Evolutionary conservation across 2,329 filamentous ascomycete genomes (phyloP), one percentile per base, ranked within the genome.

Genomic region (Fusarium papillatum): DNA sequence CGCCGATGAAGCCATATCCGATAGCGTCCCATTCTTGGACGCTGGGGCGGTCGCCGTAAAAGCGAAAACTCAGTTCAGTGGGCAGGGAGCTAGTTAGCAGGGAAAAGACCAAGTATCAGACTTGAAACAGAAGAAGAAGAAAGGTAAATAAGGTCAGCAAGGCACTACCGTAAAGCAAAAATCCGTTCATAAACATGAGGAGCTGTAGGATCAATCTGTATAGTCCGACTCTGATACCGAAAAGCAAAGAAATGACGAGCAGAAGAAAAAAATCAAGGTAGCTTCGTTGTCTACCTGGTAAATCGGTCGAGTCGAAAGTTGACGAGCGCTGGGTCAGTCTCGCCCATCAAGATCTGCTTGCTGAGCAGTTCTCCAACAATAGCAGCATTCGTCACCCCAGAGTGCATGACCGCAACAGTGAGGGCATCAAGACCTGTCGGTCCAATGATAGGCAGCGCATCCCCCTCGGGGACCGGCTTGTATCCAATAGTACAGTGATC

Each of bases 341-440:
- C 57, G 6, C 57, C 57, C 17, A 16, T 61, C 36, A 63, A 39
- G 14, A 61, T 26, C 17, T 74, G 68, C 6, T 63, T 63, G 16
- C 70, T 76, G 7, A 76, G 61, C 6, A 76, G 26, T n/a, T 74
- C 39, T 34, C 74, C 73, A 2, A 76, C 74, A 3, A 76, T 55
- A 2, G 74, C 74, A 26, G 74, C 73, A 7, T 76, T 76, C 0
- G 73, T 76, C 1, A 76, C 73, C 3, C 74, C 73, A 31, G 74
- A 76, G 46, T 76, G 74, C 73, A 76, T 76, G 4, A 65, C 73
- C 2, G 73, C 74, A n/a, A 76, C 19, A 41, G 41, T 76, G 3
- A 76, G 22, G 6, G 39, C 64, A 3, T 70, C 63, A 11, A 76
- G 6, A 3, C 71, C 74, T 2, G 74, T 65, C 7, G 41, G 24